Base-by-base conservation (phyloP, 1,139 yeast genomes). In the Candida anutae region DNA sequence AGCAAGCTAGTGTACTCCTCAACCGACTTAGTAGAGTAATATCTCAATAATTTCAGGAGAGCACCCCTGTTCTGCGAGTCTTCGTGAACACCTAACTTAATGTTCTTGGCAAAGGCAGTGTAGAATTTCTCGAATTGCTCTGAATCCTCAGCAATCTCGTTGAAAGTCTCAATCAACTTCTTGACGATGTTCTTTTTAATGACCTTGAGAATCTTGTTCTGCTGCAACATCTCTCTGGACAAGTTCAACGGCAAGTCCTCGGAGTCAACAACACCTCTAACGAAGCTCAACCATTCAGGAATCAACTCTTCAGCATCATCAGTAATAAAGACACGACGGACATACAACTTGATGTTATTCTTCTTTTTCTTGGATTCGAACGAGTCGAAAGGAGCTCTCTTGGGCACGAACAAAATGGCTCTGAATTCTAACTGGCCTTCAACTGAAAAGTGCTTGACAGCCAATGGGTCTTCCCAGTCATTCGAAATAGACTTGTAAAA, bases 401-500 rank as follows among this genome's bases (percentile, higher is more conserved):
- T 87, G 66, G 99, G 99, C 66, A 93, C 77, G 59, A 85, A 93
- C 53, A 93, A 75, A 56, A 93, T 90, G 41, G 98, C 97, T 73
- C 83, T 87, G 78, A 93, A 93, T 72, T 93, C 99, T 55, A 93
- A 79, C 74, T 93, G 98, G 77, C 99, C 99, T 73, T 93, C 99
- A 58, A 93, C 99, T 32, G 96, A 85, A 74, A 93, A 93, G 72
- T 93, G 99, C 78, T 93, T 93, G 49, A 90, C 97, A 45, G 97
- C 97, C 61, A 90, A 78, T 68, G 96, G 99, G 62, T 90, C 98
- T 73, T 90, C 98, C 98, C 98, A 93, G 67, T 93, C 99, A 68
- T 93, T 93, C 34, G 98, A 88, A 55, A 93, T 90, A 30, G 97
- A 85, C 75, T 93, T 93, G 83, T 93, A 93, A 83, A 93, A 93